Evolutionary conservation across 768 basidiomycete species (phyloP), one percentile per base, ranked within the genome.

Genomic region (Boletellus ananiceps): DNA sequence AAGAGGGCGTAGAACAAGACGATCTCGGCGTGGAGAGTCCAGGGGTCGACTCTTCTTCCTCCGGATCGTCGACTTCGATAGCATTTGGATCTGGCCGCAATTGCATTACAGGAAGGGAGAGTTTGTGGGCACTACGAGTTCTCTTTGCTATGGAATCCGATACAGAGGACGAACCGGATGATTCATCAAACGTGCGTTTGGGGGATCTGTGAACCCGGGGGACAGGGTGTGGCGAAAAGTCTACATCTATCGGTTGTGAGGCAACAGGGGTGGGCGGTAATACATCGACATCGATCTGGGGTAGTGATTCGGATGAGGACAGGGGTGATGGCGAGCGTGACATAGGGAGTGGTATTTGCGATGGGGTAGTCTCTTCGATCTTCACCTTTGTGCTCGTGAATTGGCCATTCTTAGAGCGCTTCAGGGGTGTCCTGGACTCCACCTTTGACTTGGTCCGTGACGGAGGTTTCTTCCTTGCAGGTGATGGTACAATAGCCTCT

Each of bases 101-200:
- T 23, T 59, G 56, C 23, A 48, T 49, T 12, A 21, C 47, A 18
- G 62, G 46, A 50, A 35, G 39, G 27, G 55, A 54, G 18, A 8
- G 60, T 31, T 67, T 63, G 46, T 70, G 54, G 18, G 61, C 49
- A 44, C 58, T 63, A 38, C 69, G 57, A 38, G 69, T 69, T 49
- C 70, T 58, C 59, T 73, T 74, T 12, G 66, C 71, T 46, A 60
- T 52, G 38, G 59, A 59, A 51, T 68, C 70, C 19, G 67, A 69
- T 15, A 60, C 7, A 49, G 64, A 67, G 7, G 75, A 74, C 14
- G 73, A 71, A 18, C 71, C 73, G 0, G 76, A 77, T 0, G 76
- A 76, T 54, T 83, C 82, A 48, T 81, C 81, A 47, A 82, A 79
- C 0, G 79, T 74, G 27, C 81, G 78, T 59, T 83, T 82, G 18